Base-by-base conservation (phyloP, 2,329 filamentous ascomycete species). In the Clonostachys sp. region DNA sequence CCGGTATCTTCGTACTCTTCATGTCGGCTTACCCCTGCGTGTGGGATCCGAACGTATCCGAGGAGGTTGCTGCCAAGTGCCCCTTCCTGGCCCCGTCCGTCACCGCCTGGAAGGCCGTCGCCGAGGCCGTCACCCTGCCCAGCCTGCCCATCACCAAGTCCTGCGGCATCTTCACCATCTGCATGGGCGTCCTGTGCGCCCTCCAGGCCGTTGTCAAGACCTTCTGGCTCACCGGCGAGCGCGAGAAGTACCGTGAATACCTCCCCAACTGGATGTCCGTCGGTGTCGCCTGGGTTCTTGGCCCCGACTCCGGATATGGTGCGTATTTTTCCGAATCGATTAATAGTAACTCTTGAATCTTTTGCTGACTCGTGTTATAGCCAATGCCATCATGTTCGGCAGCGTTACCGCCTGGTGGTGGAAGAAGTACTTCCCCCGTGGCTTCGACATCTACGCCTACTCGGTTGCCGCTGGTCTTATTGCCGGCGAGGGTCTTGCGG, bases 21-120 rank as follows among this genome's bases (percentile, higher is more conserved):
- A 75, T 80, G 51, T 74, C 76, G 6, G 84, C 84, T 1, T 87
- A 88, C 61, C 84, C 83, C 1, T 87, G 84, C 59, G 83, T 87
- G 54, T 74, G 81, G 58, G 67, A 76, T 8, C 53, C 58, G 49
- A 70, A 75, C 18, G 36, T 51, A 51, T 66, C 65, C 2, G 65
- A 72, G 6, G 66, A 68, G 1, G 24, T 30, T 10, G 24, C 24
- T 30, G 55, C 49, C 9, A 12, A 51, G 12, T 87, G 84, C 59
- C 65, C 77, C 34, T 88, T 87, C 66, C 57, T 62, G 9, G 80
- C 79, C 2, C 84, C 84, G 5, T 84, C 81, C 3, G 83, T 86
- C 13, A 66, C 77, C 0, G 83, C 84, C 1, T 87, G 83, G 84
- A 72, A 76, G 39, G 84, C 84, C 5, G 80, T 86, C 6, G 82